A percentile compares a stretch with the other conserved stretches of the same genome.
These are phyloP conservation scores for Arthrobotrys pseudoclavata DNA, from an alignment of 2,329 filamentous ascomycete species.

Conservation along the genomic window DNA sequence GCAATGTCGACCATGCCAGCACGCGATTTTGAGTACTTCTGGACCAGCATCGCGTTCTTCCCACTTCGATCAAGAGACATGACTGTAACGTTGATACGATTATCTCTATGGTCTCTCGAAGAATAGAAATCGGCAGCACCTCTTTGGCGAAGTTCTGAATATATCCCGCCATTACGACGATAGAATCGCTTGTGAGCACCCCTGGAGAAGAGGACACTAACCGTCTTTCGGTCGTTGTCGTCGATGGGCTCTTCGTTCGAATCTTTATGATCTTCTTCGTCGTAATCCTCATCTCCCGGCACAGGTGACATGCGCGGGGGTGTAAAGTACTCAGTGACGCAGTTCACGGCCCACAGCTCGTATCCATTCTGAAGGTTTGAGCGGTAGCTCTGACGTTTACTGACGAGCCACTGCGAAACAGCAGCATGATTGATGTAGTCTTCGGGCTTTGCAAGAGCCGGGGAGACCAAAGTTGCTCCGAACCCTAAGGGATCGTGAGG, in stretches of 20 bases:
- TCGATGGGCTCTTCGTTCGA: conserved; percentile 56
- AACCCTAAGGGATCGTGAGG: conserved; percentile 52
- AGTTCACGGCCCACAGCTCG: conserved; percentile 54
- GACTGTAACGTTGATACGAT: conserved; percentile 52
- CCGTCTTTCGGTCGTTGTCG: conserved; percentile 50
- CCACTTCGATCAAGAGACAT: conserved; percentile 56
- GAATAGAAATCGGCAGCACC: conserved; percentile 39
- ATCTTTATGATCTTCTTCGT: conserved; percentile 55
- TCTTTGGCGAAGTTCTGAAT: conserved; percentile 46
- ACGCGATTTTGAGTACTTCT: conserved; percentile 53
- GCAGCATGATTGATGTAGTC: conserved; percentile 54
- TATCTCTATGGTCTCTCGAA: conserved; percentile 38
- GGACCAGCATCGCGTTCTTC: conserved; percentile 57
- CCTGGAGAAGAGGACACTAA: conserved; percentile 46
- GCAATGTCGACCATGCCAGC: conserved; percentile 53
- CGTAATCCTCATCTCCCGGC: conserved; percentile 51
- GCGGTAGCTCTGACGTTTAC: conserved; percentile 48
- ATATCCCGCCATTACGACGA: conserved; percentile 57
- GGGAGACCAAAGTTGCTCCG: conserved; percentile 53
- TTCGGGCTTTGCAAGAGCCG: conserved; percentile 48
- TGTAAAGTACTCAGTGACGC: conserved; percentile 54
- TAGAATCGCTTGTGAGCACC: conserved; percentile 51
- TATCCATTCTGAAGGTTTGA: conserved; percentile 55
- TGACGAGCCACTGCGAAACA: conserved; percentile 53
- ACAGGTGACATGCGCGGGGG: conserved; percentile 52